Conservation (phyloP, 805 yeast genomes). For the Metschnikowia vanudenii region DNA sequence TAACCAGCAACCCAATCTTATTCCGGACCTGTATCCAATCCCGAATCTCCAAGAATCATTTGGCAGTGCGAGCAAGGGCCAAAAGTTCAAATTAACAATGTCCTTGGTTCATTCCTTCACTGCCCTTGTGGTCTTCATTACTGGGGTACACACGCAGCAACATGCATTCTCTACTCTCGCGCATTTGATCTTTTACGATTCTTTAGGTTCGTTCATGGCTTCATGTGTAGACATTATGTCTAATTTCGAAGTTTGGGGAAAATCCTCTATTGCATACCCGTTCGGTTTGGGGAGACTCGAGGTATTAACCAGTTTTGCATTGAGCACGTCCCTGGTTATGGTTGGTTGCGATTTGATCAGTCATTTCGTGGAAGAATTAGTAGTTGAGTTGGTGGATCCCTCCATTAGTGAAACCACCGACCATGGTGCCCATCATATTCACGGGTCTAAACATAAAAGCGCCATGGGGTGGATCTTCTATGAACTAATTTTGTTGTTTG, state of each 20-base stretch:
- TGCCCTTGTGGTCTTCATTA: constrained; percentile 54
- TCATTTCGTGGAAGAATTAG: constrained; percentile 78
- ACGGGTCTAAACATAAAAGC: constrained; percentile 23
- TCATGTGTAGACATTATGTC: constrained; percentile 75
- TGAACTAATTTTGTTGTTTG: constrained; percentile 25
- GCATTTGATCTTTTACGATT: constrained; percentile 84
- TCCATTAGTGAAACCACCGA: constrained; percentile 20
- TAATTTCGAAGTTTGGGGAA: constrained; percentile 92
- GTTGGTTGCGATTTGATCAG: constrained; percentile 88
- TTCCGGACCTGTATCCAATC: constrained; percentile 67
- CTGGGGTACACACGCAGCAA: constrained; percentile 58
- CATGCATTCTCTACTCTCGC: constrained; percentile 73
- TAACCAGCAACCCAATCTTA: constrained; percentile 57
- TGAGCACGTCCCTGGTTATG: constrained; percentile 80
- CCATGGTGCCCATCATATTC: constrained; percentile 42
- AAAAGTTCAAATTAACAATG: constrained; percentile 58
- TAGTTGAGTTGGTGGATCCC: constrained; percentile 36
- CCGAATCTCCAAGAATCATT: constrained; percentile 68
- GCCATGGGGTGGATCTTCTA: constrained; percentile 29
- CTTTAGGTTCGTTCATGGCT: constrained; percentile 68
- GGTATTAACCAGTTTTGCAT: constrained; percentile 82
- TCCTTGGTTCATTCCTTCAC: constrained; percentile 54
- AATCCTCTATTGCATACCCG: constrained; percentile 78
- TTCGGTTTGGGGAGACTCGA: constrained; percentile 93
- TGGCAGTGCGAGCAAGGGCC: constrained; percentile 56